Evolutionary conservation across 495 filamentous ascomycete genomes (phyloP).

Genomic region (Penicillium egyptiacum): DNA sequence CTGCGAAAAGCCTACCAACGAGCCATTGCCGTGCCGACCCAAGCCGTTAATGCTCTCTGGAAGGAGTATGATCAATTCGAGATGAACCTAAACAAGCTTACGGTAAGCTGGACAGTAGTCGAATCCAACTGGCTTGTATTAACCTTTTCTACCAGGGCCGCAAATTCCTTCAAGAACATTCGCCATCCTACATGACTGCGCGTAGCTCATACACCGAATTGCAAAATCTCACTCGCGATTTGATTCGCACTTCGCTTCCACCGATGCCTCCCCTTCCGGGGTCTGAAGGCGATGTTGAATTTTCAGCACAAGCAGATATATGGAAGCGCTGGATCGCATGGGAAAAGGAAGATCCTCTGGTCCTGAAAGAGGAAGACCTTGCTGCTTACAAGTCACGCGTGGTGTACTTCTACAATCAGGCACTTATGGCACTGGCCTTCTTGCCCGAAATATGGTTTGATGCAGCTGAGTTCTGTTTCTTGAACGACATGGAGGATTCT

Average conservation of each 20-base stretch:
- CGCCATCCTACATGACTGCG: slow-evolving; percentile 90
- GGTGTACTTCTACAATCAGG: slow-evolving; percentile 89
- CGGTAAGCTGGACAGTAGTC: slow-evolving; percentile 46
- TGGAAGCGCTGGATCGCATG: slow-evolving; percentile 94
- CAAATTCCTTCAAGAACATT: slow-evolving; percentile 89
- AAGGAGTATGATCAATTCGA: slow-evolving; percentile 98
- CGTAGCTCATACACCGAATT: slow-evolving; percentile 79
- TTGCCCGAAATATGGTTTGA: slow-evolving; percentile 96
- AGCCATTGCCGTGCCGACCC: slow-evolving; percentile 79
- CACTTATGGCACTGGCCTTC: slow-evolving; percentile 89
- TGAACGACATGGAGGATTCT: slow-evolving; percentile 66
- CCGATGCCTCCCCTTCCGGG: slow-evolving; percentile 78
- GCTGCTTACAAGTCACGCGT: slow-evolving; percentile 72
- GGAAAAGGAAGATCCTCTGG: slow-evolving; percentile 90
- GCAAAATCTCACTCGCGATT: slow-evolving; percentile 76
- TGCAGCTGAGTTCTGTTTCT: slow-evolving; percentile 88
- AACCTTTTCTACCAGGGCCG: slow-evolving; percentile 59
- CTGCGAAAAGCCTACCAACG: slow-evolving; percentile 88
- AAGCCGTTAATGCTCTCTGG: slow-evolving; percentile 79
- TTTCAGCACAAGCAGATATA: slow-evolving; percentile 77
- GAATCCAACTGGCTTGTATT: slow-evolving; percentile 19
- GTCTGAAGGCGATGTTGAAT: slow-evolving; percentile 85
- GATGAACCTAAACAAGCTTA: slow-evolving; percentile 84
- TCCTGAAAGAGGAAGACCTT: slow-evolving; percentile 75
- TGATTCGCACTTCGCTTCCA: slow-evolving; percentile 76